These are phyloP conservation scores for Pseudocercospora pini-densiflorae DNA, from an alignment of 2,329 filamentous ascomycete species.

Conservation along the genomic window DNA sequence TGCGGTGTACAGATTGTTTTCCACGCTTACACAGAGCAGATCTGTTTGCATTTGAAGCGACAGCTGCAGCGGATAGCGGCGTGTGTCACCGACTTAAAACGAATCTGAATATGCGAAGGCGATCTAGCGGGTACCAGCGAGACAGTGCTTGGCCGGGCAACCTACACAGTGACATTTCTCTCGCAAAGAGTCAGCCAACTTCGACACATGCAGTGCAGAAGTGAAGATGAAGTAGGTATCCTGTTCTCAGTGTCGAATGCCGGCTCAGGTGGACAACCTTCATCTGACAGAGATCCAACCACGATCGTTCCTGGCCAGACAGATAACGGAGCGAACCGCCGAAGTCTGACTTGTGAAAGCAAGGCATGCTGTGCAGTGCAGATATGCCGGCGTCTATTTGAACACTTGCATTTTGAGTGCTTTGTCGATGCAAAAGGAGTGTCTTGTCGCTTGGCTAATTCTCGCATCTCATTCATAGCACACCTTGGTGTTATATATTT, in stretches of 20 bases:
- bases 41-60: not conserved
- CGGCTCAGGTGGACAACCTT: not conserved
- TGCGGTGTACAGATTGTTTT: not conserved
- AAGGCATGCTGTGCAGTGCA: not conserved
- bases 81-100: slow-evolving; percentile 12
- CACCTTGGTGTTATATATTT: not conserved
- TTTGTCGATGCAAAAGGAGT: not conserved
- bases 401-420: not conserved
- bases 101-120: slow-evolving; percentile 4
- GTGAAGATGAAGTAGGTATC: not conserved
- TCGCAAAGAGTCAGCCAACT: too few relatives aligned
- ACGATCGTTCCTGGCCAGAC: not conserved
- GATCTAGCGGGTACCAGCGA: not conserved
- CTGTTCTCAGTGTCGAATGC: not conserved
- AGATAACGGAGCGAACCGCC: not conserved
- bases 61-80: slow-evolving; percentile 16
- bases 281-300: not conserved
- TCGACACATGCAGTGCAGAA: too few relatives aligned
- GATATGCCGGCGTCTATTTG: not conserved
- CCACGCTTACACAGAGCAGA: not conserved
- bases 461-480: not conserved
- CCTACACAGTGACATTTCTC: not conserved
- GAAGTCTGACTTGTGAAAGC: not conserved
- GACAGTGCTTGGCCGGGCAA: not conserved
- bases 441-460: not conserved